phyloP scores from a whole-genome alignment of 1,284 basidiomycete genomes.

The Boletus sp. region DNA sequence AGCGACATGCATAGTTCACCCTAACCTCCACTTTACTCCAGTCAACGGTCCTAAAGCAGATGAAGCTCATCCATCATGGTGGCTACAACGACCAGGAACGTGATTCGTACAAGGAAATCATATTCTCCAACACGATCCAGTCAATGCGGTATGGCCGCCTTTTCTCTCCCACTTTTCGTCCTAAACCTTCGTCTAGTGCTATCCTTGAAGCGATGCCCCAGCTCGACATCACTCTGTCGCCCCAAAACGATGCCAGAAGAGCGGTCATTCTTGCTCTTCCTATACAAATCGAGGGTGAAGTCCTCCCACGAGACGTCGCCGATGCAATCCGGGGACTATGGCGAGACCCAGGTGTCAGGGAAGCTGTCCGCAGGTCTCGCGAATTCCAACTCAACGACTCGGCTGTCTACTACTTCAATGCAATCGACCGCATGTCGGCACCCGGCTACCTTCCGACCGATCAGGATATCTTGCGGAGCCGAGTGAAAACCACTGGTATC shows the following conservation, averaged over 20 bases:
- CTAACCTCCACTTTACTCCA: constrained; percentile 28
- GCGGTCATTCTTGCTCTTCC: constrained; percentile 79
- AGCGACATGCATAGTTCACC: background rate
- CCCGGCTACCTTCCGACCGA: constrained; percentile 84
- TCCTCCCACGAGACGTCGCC: constrained; percentile 73
- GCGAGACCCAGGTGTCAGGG: constrained; percentile 82
- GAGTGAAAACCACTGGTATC: constrained; percentile 96
- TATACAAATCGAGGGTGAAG: constrained; percentile 79
- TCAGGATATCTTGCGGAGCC: constrained; percentile 90
- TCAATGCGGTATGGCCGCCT: constrained; percentile 73
- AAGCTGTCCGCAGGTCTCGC: constrained; percentile 80
- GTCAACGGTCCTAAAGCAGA: constrained; percentile 93
- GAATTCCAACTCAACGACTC: constrained; percentile 98
- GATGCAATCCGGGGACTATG: constrained; percentile 85
- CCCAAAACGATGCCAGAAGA: constrained; percentile 70
- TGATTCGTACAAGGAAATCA: constrained; percentile 96
- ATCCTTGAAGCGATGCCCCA: constrained; percentile 88
- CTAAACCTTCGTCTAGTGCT: constrained; percentile 45
- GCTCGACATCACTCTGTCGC: constrained; percentile 56
- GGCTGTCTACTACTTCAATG: constrained; percentile 93
- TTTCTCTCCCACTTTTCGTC: background rate
- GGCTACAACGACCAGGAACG: constrained; percentile 90
- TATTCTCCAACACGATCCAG: constrained; percentile 94
- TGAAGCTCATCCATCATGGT: constrained; percentile 92
- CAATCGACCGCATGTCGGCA: constrained; percentile 80